Conservation (phyloP, 257 asterid genomes). For the Capsicum baccatum region DNA sequence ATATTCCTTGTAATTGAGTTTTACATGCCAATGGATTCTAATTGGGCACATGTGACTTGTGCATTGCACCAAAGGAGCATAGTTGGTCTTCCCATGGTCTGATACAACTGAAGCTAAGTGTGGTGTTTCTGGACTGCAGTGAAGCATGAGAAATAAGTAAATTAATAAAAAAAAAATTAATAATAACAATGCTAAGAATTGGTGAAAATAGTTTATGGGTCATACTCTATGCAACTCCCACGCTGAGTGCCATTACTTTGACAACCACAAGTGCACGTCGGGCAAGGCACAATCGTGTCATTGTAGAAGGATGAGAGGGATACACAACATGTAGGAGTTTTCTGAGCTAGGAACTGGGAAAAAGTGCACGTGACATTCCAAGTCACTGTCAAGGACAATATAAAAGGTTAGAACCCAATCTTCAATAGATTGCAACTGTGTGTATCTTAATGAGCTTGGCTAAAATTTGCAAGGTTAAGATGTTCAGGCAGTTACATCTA, state of each 20-base stretch:
- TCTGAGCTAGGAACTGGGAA: constrained; percentile 89
- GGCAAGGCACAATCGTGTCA: constrained; percentile 89
- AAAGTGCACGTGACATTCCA: constrained; percentile 72
- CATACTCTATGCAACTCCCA: constrained; percentile 82
- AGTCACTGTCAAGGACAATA: constrained; percentile 44
- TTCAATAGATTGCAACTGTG: constrained; percentile 11
- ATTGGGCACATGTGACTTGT: constrained; percentile 90
- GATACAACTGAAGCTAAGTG: constrained; percentile 79
- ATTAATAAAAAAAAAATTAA: not conserved
- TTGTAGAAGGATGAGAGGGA: constrained; percentile 88
- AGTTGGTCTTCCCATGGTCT: constrained; percentile 52
- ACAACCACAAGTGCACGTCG: constrained; percentile 95
- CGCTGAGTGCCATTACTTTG: constrained; percentile 64
- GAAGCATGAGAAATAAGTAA: constrained; percentile 15
- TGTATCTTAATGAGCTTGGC: constrained; percentile 16
- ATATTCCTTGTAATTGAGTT: constrained; percentile 77
- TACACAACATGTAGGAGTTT: constrained; percentile 87
- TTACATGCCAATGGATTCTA: constrained; percentile 91
- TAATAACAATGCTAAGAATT: not conserved
- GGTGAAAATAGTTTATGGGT: not conserved
- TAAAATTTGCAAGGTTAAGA: not conserved
- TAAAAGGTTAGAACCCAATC: not conserved
- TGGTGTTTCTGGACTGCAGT: constrained; percentile 67
- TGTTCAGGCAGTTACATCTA: not conserved
- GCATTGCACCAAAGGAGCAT: constrained; percentile 80